Conservation (phyloP, 2,329 filamentous ascomycete species). For the Fusarium verticillioides region DNA sequence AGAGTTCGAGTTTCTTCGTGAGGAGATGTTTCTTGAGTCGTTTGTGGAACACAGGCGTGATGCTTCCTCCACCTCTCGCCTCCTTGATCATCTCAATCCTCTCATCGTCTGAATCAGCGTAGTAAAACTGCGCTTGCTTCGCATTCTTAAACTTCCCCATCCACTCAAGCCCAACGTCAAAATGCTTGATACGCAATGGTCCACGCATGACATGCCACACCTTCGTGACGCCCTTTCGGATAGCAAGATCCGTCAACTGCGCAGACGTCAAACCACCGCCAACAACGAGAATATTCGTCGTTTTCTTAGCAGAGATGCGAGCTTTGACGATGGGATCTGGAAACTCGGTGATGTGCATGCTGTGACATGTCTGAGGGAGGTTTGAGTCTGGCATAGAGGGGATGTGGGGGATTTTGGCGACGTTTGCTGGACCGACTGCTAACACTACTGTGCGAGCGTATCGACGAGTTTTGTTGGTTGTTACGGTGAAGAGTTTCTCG, state of each 20-base stretch:
- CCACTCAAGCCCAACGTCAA: conserved; percentile 81
- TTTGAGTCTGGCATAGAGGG: conserved; percentile 47
- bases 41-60: conserved; percentile 75
- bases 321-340: conserved; percentile 63
- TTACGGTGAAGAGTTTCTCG: conserved; percentile 72
- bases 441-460: conserved; percentile 74
- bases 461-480: conserved; percentile 63
- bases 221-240: conserved; percentile 72
- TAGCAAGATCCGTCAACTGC: conserved; percentile 74
- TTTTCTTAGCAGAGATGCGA: conserved; percentile 61
- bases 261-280: conserved; percentile 82
- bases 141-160: conserved; percentile 85
- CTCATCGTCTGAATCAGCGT: conserved; percentile 76
- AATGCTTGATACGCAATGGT: conserved; percentile 72
- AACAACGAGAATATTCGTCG: conserved; percentile 76
- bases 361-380: conserved; percentile 67
- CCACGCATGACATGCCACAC: conserved; percentile 78
- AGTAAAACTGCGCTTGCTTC: conserved; percentile 81
- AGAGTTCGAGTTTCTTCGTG: conserved; percentile 63
- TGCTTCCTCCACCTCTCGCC: conserved; percentile 80
- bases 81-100: conserved; percentile 71
- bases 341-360: conserved; percentile 70
- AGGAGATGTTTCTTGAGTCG: conserved; percentile 70
- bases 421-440: conserved; percentile 75
- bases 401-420: conserved; percentile 60